Evolutionary conservation across 345 rosid genomes (phyloP), one percentile per base, ranked within the genome.

Genomic region (Microthlaspi erraticum): DNA sequence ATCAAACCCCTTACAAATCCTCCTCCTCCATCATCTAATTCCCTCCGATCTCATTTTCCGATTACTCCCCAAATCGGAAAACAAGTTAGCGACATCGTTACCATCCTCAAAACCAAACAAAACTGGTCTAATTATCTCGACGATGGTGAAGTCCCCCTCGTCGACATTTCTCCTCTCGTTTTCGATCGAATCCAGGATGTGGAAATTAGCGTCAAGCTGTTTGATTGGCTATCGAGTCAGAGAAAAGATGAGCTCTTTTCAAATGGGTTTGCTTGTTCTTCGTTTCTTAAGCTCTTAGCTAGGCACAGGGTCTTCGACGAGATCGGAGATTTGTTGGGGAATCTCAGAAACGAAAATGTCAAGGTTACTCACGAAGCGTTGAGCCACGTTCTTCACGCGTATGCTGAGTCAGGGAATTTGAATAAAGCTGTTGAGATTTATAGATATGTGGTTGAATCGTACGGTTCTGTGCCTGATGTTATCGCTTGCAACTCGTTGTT

Each of bases 401-500:
- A 84, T 75, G 85, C 87, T 18, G 82, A 85, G 49, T 85, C 81
- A 10, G 87, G 88, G 1, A 46, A 70, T 68, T 76, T 80, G 45
- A 72, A 71, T 70, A 81, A 75, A 81, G 96, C 97, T 48, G 60
- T 86, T 34, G 84, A 83, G 55, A 34, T 85, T 75, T 91, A 83
- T 73, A 10, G 77, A 64, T 59, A 51, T 58, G 75, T 74, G 7
- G 20, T 79, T 64, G 71, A 55, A 44, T 51, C 64, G 5, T 70
- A 82, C 49, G 64, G 45, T 50, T 69, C 60, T 60, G 81, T 77
- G 43, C 92, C 91, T 58, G 84, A 78, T 82, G 79, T 84, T 46
- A 66, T 85, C 50, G 87, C 93, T 58, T 87, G 94, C 77, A 93
- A 88, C 74, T 76, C 87, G 0, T 72, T 93, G 84, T 86, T 93